Conservation (phyloP, 768 basidiomycete genomes). For the Lactarius evosmus region DNA sequence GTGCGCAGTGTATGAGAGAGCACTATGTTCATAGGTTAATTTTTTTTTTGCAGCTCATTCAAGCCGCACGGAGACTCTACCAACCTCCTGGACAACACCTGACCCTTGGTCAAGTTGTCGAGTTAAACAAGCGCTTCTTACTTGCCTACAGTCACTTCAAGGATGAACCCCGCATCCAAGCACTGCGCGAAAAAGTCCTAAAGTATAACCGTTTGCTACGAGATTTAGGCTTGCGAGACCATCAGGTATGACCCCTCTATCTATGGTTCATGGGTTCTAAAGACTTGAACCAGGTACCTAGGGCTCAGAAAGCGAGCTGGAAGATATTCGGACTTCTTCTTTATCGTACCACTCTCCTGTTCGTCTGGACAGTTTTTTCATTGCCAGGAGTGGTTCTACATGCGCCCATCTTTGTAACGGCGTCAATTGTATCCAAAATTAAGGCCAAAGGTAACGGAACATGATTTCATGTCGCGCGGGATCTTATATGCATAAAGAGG, state of each 20-base stretch:
- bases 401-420: constrained; percentile 87
- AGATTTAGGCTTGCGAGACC: constrained; percentile 89
- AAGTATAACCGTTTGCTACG: constrained; percentile 86
- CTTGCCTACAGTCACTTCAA: constrained; percentile 91
- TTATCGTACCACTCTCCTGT: constrained; percentile 75
- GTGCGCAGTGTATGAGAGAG: constrained; percentile 42
- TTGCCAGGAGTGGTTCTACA: constrained; percentile 89
- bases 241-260: constrained; percentile 56
- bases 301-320: constrained; percentile 81
- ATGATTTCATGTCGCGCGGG: background rate
- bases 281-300: constrained; percentile 62
- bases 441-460: constrained; percentile 74
- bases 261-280: constrained; percentile 9
- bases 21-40: constrained; percentile 1
- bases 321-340: constrained; percentile 78
- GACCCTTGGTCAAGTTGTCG: constrained; percentile 92
- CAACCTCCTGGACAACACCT: constrained; percentile 91
- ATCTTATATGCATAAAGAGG: constrained; percentile 52
- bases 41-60: constrained; percentile 62
- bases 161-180: constrained; percentile 83
- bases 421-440: constrained; percentile 76
- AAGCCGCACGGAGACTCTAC: constrained; percentile 90
- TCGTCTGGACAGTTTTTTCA: constrained; percentile 78
- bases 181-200: constrained; percentile 71
- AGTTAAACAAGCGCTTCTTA: constrained; percentile 86